Percentiles rank a stretch among this genome's conserved stretches.
phyloP scores from a whole-genome alignment of 129 eudicot genomes.

The Heracleum sosnowskyi region DNA sequence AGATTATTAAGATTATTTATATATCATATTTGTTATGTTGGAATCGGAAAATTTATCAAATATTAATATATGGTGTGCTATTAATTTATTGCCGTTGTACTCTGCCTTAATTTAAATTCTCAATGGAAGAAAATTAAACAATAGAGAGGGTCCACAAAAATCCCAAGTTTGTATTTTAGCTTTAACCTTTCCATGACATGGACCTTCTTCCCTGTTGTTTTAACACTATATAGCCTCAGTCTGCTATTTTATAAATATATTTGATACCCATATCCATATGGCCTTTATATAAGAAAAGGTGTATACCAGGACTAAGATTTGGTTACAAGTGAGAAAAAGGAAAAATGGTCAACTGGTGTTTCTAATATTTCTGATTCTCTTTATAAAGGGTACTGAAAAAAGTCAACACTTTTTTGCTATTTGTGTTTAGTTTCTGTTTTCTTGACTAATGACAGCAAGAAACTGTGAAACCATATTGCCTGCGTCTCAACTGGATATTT shows the following conservation, averaged over 20 bases:
- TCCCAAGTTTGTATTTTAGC: constrained; percentile 42
- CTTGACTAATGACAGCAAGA: background rate
- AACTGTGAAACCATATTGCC: background rate
- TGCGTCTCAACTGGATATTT: background rate
- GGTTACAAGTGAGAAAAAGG: background rate
- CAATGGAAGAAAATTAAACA: too few species aligned
- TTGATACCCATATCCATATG: too few species aligned
- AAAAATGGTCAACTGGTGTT: background rate
- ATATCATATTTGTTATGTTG: too few species aligned
- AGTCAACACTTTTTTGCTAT: background rate
- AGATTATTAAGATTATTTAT: too few species aligned
- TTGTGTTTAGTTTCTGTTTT: background rate
- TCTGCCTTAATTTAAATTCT: too few species aligned
- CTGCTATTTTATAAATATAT: background rate
- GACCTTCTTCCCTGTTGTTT: constrained; percentile 8
- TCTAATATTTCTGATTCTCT: background rate
- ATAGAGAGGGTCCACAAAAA: constrained; percentile 28
- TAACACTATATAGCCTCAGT: background rate
- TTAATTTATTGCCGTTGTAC: too few species aligned
- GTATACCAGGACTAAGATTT: too few species aligned
- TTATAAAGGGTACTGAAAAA: background rate
- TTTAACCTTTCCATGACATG: constrained; percentile 3
- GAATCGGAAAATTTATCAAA: too few species aligned
- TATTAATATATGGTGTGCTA: too few species aligned
- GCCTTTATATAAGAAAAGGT: too few species aligned